Conservation (phyloP, 371 early-diverging fungal species). For the Gilbertella persicaria region DNA sequence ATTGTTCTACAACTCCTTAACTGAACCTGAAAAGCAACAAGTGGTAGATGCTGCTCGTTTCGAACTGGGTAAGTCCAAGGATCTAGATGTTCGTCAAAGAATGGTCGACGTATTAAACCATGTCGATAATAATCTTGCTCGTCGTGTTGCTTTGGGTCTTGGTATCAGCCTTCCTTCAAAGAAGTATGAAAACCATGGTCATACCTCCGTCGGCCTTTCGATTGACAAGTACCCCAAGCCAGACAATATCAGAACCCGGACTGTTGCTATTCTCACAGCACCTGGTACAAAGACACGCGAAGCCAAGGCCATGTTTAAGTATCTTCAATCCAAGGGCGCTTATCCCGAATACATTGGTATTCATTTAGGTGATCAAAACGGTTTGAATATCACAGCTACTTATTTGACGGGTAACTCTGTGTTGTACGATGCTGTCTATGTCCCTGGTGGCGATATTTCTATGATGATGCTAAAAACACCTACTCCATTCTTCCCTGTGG, state of each 20-base stretch:
- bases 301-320: constrained; percentile 31
- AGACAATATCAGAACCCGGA: constrained; percentile 29
- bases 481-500: constrained; percentile 29
- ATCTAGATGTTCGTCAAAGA: constrained; percentile 30
- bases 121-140: constrained; percentile 43
- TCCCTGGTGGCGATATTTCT: constrained; percentile 33
- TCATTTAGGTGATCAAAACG: constrained; percentile 24
- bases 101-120: constrained; percentile 40
- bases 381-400: constrained; percentile 24
- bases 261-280: constrained; percentile 39
- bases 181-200: constrained; percentile 22
- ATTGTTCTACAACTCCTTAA: constrained; percentile 44
- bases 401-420: constrained; percentile 35
- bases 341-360: constrained; percentile 33
- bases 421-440: constrained; percentile 39
- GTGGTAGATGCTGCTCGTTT: constrained; percentile 42
- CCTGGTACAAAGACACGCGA: constrained; percentile 33
- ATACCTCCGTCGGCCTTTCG: constrained; percentile 29
- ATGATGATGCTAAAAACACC: constrained; percentile 17
- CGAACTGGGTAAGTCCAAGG: constrained; percentile 38
- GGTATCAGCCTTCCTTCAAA: constrained; percentile 32
- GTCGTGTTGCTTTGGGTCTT: constrained; percentile 37
- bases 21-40: constrained; percentile 38
- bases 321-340: constrained; percentile 30
- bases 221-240: constrained; percentile 38